Percentiles rank a stretch among this genome's conserved stretches.
Evolutionary conservation across 495 filamentous ascomycete species (phyloP).

Genomic region (Filosporella fistucella): DNA sequence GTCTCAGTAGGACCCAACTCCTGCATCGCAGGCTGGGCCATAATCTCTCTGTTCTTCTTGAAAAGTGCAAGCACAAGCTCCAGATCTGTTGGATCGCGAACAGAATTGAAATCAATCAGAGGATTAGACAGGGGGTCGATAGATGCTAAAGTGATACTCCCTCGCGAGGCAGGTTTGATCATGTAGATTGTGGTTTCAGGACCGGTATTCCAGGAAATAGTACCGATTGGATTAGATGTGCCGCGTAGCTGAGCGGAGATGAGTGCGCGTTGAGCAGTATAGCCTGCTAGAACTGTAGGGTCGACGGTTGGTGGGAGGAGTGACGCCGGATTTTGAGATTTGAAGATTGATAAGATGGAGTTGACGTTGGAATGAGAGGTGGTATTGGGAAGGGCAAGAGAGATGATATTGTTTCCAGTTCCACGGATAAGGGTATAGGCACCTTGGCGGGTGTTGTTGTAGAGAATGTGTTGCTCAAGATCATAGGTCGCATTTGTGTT

Average conservation of each 20-base stretch:
- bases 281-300: constrained; percentile 29
- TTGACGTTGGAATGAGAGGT: constrained; percentile 26
- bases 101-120: constrained; percentile 18
- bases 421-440: constrained; percentile 27
- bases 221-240: constrained; percentile 6
- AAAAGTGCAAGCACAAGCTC: constrained; percentile 13
- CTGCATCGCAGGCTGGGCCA: constrained; percentile 17
- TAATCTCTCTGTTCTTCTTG: constrained; percentile 14
- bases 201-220: constrained; percentile 16
- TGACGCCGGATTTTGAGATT: constrained; percentile 26
- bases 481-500: constrained; percentile 37
- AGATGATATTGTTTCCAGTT: constrained; percentile 31
- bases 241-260: constrained; percentile 1
- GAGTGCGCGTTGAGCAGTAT: constrained; percentile 16
- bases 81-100: constrained; percentile 23
- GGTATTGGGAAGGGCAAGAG: constrained; percentile 30
- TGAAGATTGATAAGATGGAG: constrained; percentile 28
- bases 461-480: constrained; percentile 35
- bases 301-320: constrained; percentile 33
- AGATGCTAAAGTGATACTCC: constrained; percentile 13
- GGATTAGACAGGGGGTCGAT: constrained; percentile 21
- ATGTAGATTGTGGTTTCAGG: constrained; percentile 13
- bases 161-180: constrained; percentile 24
- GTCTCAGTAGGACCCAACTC: constrained; percentile 2
- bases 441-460: constrained; percentile 30